These are phyloP conservation scores for Globisporangium ultimum DNA, from an alignment of 352 stramenopile species.

Conservation along the genomic window DNA sequence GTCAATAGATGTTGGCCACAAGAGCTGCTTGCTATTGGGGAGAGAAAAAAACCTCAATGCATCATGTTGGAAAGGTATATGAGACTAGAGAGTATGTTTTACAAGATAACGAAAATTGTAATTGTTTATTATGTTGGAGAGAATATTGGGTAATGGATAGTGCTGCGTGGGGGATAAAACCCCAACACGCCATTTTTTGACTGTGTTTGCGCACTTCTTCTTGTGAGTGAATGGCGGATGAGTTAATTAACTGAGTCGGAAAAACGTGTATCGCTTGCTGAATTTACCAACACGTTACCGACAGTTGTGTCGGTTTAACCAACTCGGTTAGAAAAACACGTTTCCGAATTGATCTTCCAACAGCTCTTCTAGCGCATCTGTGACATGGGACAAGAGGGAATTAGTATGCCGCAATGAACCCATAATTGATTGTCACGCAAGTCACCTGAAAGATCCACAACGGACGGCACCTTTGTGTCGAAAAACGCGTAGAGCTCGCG, in stretches of 20 bases:
- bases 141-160: neutral
- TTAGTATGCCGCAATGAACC: neutral
- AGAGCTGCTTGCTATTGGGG: neutral
- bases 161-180: neutral
- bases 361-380: conserved; percentile 46
- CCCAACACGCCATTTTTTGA: neutral
- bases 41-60: neutral
- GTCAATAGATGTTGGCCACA: neutral
- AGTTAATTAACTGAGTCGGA: neutral
- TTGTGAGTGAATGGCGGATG: neutral
- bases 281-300: neutral
- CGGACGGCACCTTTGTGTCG: conserved; percentile 54
- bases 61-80: neutral
- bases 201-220: neutral
- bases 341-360: conserved; percentile 54
- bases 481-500: conserved; percentile 63
- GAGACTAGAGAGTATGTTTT: neutral
- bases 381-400: conserved; percentile 7
- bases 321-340: conserved; percentile 33
- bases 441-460: conserved; percentile 51
- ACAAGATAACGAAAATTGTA: too few species aligned
- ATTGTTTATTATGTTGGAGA: neutral
- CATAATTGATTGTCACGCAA: neutral
- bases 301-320: neutral
- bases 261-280: too few species aligned